A percentile compares a stretch with the other conserved stretches of the same genome.
Evolutionary conservation across 805 yeast genomes (phyloP).

Genomic region (Candida fluviatilis): DNA sequence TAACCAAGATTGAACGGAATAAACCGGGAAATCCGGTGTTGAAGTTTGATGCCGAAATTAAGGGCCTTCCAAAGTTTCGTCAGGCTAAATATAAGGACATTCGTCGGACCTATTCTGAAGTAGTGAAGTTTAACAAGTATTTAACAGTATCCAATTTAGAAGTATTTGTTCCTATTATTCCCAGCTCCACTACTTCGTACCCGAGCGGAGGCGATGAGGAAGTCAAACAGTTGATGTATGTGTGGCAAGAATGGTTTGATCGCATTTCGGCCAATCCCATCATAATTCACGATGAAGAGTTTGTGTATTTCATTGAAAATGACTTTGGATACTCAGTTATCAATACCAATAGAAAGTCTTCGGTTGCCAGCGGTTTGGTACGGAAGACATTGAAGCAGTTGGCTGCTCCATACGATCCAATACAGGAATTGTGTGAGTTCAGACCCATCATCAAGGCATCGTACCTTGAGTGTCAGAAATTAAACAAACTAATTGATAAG

Average conservation of each 20-base stretch:
- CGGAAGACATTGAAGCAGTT: constrained; percentile 90
- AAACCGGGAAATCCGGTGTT: constrained; percentile 77
- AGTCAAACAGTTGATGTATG: constrained; percentile 46
- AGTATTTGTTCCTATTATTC: constrained; percentile 88
- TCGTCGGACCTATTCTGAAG: constrained; percentile 77
- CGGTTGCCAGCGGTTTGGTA: constrained; percentile 77
- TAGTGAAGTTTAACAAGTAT: constrained; percentile 71
- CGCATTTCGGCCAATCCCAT: constrained; percentile 71
- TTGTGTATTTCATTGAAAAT: constrained; percentile 76
- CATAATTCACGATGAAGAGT: constrained; percentile 82
- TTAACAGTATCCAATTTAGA: constrained; percentile 80
- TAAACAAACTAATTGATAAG: constrained; percentile 50
- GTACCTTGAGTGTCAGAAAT: constrained; percentile 54
- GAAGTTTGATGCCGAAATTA: constrained; percentile 51
- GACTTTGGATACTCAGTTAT: constrained; percentile 65
- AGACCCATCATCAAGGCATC: constrained; percentile 82
- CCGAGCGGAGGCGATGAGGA: constrained; percentile 87
- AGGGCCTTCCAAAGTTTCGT: constrained; percentile 70
- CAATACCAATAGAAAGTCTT: constrained; percentile 50
- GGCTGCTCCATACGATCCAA: constrained; percentile 88
- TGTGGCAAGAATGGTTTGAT: constrained; percentile 84
- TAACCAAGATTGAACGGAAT: constrained; percentile 67
- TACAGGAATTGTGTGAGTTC: constrained; percentile 73
- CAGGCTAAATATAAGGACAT: constrained; percentile 66
- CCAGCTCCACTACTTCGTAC: constrained; percentile 68